These are phyloP conservation scores for Casuarina glauca DNA, from an alignment of 306 rosid genomes.

Conservation along the genomic window DNA sequence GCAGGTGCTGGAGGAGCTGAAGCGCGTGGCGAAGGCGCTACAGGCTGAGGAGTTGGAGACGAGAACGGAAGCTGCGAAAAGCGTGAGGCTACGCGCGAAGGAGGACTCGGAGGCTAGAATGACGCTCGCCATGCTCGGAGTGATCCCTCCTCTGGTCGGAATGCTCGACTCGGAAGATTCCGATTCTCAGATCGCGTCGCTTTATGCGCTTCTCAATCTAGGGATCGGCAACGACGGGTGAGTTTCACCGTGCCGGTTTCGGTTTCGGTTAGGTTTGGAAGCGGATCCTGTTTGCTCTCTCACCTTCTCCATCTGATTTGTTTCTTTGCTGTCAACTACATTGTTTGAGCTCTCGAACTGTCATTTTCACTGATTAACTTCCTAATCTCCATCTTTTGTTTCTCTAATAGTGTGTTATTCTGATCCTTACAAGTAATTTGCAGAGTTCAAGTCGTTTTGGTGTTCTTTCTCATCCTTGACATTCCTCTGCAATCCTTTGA, in stretches of 20 bases:
- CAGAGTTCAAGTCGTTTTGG: neutral
- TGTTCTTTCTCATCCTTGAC: neutral
- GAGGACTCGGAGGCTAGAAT: conserved; percentile 70
- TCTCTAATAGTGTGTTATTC: neutral
- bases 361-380: conserved; percentile 30
- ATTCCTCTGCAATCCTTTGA: neutral
- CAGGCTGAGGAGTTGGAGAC: conserved; percentile 49
- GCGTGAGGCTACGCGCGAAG: conserved; percentile 66
- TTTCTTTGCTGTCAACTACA: conserved; percentile 12
- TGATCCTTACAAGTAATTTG: neutral
- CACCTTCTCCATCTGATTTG: neutral
- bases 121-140: conserved; percentile 86
- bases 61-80: conserved; percentile 60
- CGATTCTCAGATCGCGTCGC: conserved; percentile 75
- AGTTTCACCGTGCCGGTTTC: conserved; percentile 30
- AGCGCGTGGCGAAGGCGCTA: conserved; percentile 57
- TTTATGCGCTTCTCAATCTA: conserved; percentile 92
- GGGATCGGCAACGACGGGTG: conserved; percentile 91
- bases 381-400: conserved; percentile 9
- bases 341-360: conserved; percentile 1
- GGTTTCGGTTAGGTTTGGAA: neutral
- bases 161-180: conserved; percentile 73
- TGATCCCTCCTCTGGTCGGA: conserved; percentile 83
- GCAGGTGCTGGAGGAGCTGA: conserved; percentile 63
- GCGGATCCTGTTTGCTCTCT: neutral